Evolutionary conservation across 139 green algal genomes (phyloP).

Genomic region (Penium margaritaceum): DNA sequence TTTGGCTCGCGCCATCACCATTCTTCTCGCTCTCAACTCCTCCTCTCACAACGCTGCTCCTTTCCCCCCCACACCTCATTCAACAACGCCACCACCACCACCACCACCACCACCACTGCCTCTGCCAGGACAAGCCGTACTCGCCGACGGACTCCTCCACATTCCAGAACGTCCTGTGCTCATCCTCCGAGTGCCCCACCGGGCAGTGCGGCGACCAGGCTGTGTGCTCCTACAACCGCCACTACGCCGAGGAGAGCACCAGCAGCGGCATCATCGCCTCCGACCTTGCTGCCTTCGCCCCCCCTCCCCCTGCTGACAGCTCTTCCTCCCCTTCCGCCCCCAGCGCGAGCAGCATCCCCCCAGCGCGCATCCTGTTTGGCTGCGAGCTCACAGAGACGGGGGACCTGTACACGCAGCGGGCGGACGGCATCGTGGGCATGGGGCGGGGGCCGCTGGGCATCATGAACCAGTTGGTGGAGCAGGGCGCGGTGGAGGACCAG

Average conservation of each 20-base stretch:
- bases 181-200: background rate
- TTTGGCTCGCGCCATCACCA: too few relatives aligned
- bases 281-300: conserved; percentile 42
- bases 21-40: too few relatives aligned
- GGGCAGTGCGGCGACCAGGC: background rate
- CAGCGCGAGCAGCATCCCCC: background rate
- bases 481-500: conserved; percentile 59
- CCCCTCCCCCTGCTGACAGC: too few relatives aligned
- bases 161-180: conserved; percentile 21
- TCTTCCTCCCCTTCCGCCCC: too few relatives aligned
- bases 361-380: conserved; percentile 58
- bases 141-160: conserved; percentile 9
- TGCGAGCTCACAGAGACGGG: conserved; percentile 81
- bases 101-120: background rate
- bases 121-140: conserved; percentile 18
- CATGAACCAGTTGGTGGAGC: conserved; percentile 61
- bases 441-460: conserved; percentile 50
- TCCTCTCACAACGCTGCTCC: too few relatives aligned
- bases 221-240: conserved; percentile 70
- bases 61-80: too few relatives aligned
- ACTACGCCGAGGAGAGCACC: conserved; percentile 62
- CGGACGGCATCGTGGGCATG: conserved; percentile 85
- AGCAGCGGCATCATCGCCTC: conserved; percentile 40
- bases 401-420: conserved; percentile 78
- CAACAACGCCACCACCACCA: too few relatives aligned